These are phyloP conservation scores for Anthracocystis panici-leucophaei DNA, from an alignment of 1,284 basidiomycete species.

Conservation along the genomic window DNA sequence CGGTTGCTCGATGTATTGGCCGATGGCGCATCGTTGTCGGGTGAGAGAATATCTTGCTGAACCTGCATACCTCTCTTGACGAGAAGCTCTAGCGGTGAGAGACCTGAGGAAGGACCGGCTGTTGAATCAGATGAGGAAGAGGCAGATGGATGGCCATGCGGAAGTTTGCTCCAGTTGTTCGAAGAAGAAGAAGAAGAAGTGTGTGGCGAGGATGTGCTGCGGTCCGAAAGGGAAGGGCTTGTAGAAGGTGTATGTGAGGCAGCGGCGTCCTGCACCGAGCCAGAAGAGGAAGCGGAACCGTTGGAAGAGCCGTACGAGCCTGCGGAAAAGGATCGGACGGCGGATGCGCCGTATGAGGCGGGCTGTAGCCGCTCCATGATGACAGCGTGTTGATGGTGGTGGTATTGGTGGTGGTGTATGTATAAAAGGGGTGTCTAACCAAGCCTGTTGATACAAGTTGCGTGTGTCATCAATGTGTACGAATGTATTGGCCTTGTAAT, in stretches of 20 bases:
- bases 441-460: background rate
- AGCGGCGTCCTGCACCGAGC: conserved; percentile 2
- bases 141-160: conserved; percentile 9
- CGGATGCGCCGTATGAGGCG: conserved; percentile 13
- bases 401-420: background rate
- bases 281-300: conserved; percentile 27
- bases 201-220: conserved; percentile 9
- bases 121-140: conserved; percentile 8
- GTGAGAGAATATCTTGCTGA: conserved; percentile 39
- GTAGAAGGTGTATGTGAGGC: conserved; percentile 27
- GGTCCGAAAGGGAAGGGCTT: conserved; percentile 45
- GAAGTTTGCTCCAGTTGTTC: conserved; percentile 23
- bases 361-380: conserved; percentile 35
- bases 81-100: conserved; percentile 48
- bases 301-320: conserved; percentile 38
- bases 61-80: conserved; percentile 51
- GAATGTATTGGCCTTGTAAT: background rate
- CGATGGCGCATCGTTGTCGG: background rate
- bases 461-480: background rate
- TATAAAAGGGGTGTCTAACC: background rate
- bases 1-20: conserved; percentile 8
- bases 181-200: conserved; percentile 7
- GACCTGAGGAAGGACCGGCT: conserved; percentile 9
- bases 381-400: background rate
- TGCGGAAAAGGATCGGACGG: conserved; percentile 32